These are phyloP conservation scores for Kodamaea leandrae DNA, from an alignment of 805 yeast genomes.

Conservation along the genomic window DNA sequence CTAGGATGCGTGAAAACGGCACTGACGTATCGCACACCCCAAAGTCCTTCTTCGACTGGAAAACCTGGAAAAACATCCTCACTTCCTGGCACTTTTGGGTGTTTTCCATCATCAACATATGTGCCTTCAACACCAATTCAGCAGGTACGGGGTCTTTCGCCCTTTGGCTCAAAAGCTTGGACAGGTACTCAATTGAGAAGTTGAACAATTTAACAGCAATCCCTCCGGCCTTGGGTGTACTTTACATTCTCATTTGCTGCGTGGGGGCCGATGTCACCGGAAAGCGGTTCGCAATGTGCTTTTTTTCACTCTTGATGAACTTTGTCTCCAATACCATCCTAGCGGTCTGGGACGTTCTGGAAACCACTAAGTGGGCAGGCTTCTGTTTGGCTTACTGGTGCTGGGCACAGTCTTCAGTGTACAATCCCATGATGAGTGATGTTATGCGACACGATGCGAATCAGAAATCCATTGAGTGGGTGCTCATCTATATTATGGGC, in stretches of 20 bases:
- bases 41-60: constrained; percentile 22
- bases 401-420: constrained; percentile 23
- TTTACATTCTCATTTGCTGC: constrained; percentile 45
- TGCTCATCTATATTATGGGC: constrained; percentile 15
- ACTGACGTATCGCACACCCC: constrained; percentile 16
- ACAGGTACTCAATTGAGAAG: constrained; percentile 12
- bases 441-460: constrained; percentile 22
- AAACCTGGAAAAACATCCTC: constrained; percentile 26
- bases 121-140: constrained; percentile 25
- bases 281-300: constrained; percentile 20
- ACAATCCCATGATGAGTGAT: constrained; percentile 24
- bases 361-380: constrained; percentile 23
- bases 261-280: constrained; percentile 50
- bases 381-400: constrained; percentile 22
- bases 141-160: constrained; percentile 55
- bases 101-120: constrained; percentile 23
- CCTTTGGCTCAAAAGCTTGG: constrained; percentile 27
- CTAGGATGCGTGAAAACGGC: constrained; percentile 20
- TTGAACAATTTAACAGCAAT: constrained; percentile 49
- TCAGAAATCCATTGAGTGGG: constrained; percentile 20
- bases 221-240: constrained; percentile 59
- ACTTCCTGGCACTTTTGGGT: constrained; percentile 34
- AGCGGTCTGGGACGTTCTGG: constrained; percentile 24
- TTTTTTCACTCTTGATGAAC: constrained; percentile 20
- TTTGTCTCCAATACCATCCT: constrained; percentile 20